Evolutionary conservation across 192 early-diverging fungal species (phyloP).

Genomic region (Linnemannia zychae): DNA sequence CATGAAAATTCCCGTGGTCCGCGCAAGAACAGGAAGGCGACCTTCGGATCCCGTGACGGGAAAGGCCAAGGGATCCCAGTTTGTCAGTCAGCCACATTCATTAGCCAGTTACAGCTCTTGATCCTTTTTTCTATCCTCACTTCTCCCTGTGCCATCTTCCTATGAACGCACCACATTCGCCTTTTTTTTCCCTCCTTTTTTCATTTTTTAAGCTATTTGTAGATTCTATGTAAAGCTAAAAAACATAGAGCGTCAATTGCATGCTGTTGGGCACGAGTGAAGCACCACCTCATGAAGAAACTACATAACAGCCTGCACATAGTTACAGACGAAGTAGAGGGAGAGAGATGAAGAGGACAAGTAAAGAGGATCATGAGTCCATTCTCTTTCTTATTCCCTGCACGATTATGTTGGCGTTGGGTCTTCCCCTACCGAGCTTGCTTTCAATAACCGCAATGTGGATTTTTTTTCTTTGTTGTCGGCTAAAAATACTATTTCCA

Average conservation of each 20-base stretch:
- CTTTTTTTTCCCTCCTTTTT: neutral
- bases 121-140: neutral
- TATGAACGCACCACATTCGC: neutral
- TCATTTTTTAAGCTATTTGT: neutral
- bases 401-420: neutral
- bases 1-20: slow-evolving; percentile 7
- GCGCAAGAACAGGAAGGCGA: neutral
- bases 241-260: neutral
- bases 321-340: neutral
- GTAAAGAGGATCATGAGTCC: neutral
- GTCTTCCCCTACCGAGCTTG: neutral
- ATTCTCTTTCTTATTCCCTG: neutral
- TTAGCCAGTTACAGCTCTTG: neutral
- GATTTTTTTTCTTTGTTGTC: neutral
- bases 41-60: neutral
- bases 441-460: slow-evolving; percentile 3
- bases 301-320: too few species aligned
- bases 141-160: neutral
- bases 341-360: neutral
- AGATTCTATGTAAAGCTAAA: neutral
- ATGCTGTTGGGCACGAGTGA: neutral
- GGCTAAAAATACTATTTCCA: slow-evolving; percentile 5
- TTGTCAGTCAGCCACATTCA: too few species aligned
- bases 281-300: too few species aligned
- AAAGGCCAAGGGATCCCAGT: too few species aligned